These are phyloP conservation scores for Pseudomassariella vexata DNA, from an alignment of 2,329 filamentous ascomycete species.

Conservation along the genomic window DNA sequence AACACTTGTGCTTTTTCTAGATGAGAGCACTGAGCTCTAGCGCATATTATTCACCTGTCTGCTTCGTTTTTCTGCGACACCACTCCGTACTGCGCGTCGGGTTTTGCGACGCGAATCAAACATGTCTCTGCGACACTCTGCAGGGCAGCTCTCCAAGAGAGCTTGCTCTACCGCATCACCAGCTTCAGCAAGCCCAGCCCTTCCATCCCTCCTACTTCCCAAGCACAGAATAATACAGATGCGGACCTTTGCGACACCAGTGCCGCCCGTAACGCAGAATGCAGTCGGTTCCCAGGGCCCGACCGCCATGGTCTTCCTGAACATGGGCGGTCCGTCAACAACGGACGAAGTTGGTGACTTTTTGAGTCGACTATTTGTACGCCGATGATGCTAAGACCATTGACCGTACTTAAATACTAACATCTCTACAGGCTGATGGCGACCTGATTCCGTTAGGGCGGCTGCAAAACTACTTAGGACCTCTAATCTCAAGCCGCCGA, in stretches of 20 bases:
- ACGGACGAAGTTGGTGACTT: constrained; percentile 85
- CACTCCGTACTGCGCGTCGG: too few relatives aligned
- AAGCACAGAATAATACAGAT: constrained; percentile 27
- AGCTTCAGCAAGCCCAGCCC: constrained; percentile 19
- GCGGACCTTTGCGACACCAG: constrained; percentile 52
- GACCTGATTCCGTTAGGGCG: constrained; percentile 95
- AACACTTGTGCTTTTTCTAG: too few relatives aligned
- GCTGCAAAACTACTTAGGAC: constrained; percentile 84
- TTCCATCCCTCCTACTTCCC: constrained; percentile 11
- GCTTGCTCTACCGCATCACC: constrained; percentile 16
- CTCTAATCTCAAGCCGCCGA: constrained; percentile 75
- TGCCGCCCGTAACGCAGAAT: constrained; percentile 77
- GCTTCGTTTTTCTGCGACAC: too few relatives aligned
- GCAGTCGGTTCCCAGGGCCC: constrained; percentile 66
- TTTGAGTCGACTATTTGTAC: constrained; percentile 83
- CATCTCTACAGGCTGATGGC: constrained; percentile 63
- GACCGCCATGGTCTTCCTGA: constrained; percentile 97
- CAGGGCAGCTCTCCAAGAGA: constrained; percentile 29
- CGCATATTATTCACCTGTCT: too few relatives aligned
- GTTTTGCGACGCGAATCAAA: too few relatives aligned
- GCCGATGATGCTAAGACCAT: constrained; percentile 27
- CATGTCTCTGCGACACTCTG: constrained; percentile 36
- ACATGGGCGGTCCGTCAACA: constrained; percentile 94
- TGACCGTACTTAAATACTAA: constrained; percentile 12
- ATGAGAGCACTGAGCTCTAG: too few relatives aligned